Conservation (phyloP, 805 yeast genomes). For the Saturnispora saitoi region DNA sequence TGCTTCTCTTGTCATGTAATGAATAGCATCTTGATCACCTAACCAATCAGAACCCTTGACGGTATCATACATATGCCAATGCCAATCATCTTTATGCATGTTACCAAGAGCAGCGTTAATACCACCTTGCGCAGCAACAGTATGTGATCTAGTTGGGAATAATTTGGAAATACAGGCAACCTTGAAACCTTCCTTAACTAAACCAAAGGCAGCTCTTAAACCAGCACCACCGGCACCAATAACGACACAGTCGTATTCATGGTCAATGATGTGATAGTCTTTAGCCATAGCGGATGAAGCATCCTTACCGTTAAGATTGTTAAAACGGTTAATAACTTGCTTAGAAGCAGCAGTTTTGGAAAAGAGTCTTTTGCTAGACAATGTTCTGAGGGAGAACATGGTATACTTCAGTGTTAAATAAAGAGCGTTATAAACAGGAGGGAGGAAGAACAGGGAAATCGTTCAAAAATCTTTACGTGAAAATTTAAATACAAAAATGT, state of each 20-base stretch:
- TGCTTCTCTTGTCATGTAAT: slow-evolving; percentile 98
- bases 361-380: slow-evolving; percentile 23
- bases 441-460: not conserved
- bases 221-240: slow-evolving; percentile 99
- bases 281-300: slow-evolving; percentile 49
- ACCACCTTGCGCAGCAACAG: slow-evolving; percentile 99
- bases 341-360: slow-evolving; percentile 20
- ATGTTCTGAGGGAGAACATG: slow-evolving; percentile 11
- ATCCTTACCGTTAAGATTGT: slow-evolving; percentile 37
- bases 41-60: slow-evolving; percentile 99
- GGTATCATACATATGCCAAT: slow-evolving; percentile 99
- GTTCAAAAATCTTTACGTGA: slow-evolving; percentile 3
- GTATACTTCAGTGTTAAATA: not conserved
- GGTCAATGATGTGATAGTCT: slow-evolving; percentile 89
- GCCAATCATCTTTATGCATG: slow-evolving; percentile 98
- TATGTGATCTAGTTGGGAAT: slow-evolving; percentile 97
- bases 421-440: not conserved
- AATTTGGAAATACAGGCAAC: slow-evolving; percentile 96
- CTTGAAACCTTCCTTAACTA: slow-evolving; percentile 93
- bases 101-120: slow-evolving; percentile 97
- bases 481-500: slow-evolving; percentile 1
- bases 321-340: slow-evolving; percentile 32
- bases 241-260: slow-evolving; percentile 95
- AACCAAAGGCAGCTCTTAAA: slow-evolving; percentile 94
- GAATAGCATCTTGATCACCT: slow-evolving; percentile 98